Evolutionary conservation across 1,139 yeast species (phyloP).

Genomic region (Zygoascus sp.): DNA sequence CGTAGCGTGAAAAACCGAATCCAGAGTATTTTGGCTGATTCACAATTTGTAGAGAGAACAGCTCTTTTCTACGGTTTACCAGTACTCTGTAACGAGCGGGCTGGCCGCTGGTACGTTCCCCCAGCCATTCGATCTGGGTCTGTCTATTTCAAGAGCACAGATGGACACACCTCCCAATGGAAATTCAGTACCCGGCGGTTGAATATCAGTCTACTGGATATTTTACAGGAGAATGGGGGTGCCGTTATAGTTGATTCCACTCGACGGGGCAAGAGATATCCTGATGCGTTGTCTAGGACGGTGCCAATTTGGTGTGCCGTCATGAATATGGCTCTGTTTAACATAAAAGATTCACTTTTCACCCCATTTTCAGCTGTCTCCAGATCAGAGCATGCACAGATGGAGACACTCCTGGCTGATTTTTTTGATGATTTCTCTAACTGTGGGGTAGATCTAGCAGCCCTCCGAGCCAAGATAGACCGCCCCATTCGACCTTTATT

Average conservation of each 20-base stretch:
- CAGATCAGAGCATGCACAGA: conserved; percentile 52
- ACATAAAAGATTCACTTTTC: conserved; percentile 33
- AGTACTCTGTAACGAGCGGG: conserved; percentile 67
- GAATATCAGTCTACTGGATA: conserved; percentile 62
- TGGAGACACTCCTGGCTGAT: conserved; percentile 44
- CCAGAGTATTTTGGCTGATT: conserved; percentile 64
- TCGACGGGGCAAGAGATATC: conserved; percentile 74
- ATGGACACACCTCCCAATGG: conserved; percentile 84
- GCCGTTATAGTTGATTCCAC: conserved; percentile 74
- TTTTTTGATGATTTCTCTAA: conserved; percentile 46
- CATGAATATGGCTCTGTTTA: conserved; percentile 49
- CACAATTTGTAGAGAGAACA: conserved; percentile 41
- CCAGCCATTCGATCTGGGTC: conserved; percentile 42
- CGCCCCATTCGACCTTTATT: conserved; percentile 64
- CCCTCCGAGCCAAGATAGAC: conserved; percentile 30
- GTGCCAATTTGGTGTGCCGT: conserved; percentile 92
- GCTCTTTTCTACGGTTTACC: conserved; percentile 34
- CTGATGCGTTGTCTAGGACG: conserved; percentile 83
- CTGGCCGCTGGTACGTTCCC: conserved; percentile 81
- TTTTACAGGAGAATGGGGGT: conserved; percentile 44
- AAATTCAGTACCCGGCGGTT: conserved; percentile 65
- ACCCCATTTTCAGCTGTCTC: conserved; percentile 57
- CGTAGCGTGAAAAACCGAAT: conserved; percentile 58
- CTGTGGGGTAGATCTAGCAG: conserved; percentile 39
- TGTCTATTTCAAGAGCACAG: conserved; percentile 83